Percentiles rank a stretch among this genome's conserved stretches.
Conservation (phyloP, 768 basidiomycete genomes). For the Mycena leptocephala region DNA sequence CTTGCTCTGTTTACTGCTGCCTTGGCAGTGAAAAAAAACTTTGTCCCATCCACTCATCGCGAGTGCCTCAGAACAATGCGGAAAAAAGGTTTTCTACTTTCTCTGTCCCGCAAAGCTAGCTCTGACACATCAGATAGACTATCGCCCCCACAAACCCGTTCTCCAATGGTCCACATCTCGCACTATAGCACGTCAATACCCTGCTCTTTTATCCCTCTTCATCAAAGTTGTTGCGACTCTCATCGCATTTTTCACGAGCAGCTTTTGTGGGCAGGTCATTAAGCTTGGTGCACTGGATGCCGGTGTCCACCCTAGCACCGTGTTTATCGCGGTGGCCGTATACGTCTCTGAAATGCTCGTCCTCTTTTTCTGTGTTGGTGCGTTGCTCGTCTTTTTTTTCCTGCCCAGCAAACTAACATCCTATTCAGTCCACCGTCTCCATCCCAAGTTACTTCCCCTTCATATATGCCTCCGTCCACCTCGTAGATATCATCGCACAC, state of each 20-base stretch:
- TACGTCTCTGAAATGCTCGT: neutral
- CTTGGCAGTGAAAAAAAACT: neutral
- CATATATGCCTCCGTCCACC: neutral
- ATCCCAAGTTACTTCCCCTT: neutral
- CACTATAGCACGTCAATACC: neutral
- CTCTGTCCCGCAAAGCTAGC: neutral
- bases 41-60: no score
- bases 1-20: no score
- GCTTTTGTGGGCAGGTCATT: neutral
- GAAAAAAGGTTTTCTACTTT: neutral
- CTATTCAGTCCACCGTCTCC: neutral
- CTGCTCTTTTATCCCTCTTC: neutral
- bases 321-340: neutral
- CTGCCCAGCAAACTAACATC: no score
- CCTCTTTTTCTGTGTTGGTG: neutral
- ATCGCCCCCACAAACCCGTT: neutral
- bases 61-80: constrained; percentile 3
- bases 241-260: neutral
- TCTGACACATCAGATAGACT: neutral
- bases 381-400: neutral
- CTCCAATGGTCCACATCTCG: neutral
- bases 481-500: constrained; percentile 1
- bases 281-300: neutral
- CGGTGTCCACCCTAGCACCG: neutral
- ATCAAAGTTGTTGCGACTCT: neutral